phyloP scores from a whole-genome alignment of 257 asterid genomes.

The Salvia rosmarinus region DNA sequence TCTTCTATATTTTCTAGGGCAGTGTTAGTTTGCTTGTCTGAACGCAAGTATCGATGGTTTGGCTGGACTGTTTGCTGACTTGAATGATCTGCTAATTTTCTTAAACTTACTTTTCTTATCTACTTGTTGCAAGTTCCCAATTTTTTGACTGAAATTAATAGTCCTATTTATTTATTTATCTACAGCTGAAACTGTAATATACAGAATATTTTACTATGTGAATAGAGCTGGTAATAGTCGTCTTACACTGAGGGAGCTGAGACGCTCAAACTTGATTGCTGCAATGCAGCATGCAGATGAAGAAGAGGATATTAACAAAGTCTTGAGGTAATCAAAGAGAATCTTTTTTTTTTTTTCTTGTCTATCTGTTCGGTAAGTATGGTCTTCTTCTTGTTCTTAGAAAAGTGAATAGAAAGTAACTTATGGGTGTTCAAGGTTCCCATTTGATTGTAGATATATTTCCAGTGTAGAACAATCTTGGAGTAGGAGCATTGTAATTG shows the following conservation, averaged over 20 bases:
- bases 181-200: slow-evolving; percentile 98
- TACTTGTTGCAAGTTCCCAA: slow-evolving; percentile 27
- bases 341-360: slow-evolving; percentile 13
- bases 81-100: slow-evolving; percentile 30
- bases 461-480: slow-evolving; percentile 16
- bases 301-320: slow-evolving; percentile 99
- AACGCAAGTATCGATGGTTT: slow-evolving; percentile 30
- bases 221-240: slow-evolving; percentile 93
- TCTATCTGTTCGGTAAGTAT: slow-evolving; percentile 12
- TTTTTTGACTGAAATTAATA: slow-evolving; percentile 42
- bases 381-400: background rate
- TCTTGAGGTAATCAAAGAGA: slow-evolving; percentile 65
- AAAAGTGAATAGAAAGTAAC: background rate
- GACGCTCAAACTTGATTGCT: slow-evolving; percentile 80
- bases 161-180: slow-evolving; percentile 48
- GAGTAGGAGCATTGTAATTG: slow-evolving; percentile 23
- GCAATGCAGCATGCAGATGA: slow-evolving; percentile 99
- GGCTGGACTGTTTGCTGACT: slow-evolving; percentile 34
- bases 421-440: slow-evolving; percentile 15
- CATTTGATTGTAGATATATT: slow-evolving; percentile 21
- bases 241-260: slow-evolving; percentile 93
- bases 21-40: slow-evolving; percentile 30
- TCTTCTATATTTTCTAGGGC: slow-evolving; percentile 25
- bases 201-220: slow-evolving; percentile 96
- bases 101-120: slow-evolving; percentile 28